Percentiles rank a stretch among this genome's conserved stretches.
These are phyloP conservation scores for Bauhinia variegata DNA, from an alignment of 306 rosid species.

Conservation along the genomic window DNA sequence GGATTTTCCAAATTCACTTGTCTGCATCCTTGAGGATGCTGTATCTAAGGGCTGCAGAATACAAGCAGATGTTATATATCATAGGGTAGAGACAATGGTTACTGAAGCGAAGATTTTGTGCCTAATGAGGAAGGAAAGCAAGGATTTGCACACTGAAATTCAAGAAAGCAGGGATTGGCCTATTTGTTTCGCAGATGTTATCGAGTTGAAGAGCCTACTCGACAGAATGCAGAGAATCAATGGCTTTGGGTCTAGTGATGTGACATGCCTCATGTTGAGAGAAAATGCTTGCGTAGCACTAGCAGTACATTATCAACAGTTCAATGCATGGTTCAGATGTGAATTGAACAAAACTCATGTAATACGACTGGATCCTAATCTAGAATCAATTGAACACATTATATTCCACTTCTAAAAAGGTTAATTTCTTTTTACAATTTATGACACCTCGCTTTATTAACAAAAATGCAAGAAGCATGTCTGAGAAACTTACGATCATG, in stretches of 20 bases:
- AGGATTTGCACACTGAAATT: background rate
- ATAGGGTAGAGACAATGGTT: background rate
- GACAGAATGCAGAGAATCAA: background rate
- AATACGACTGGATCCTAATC: no score
- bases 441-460: background rate
- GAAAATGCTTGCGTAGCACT: no score
- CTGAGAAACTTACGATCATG: conserved; percentile 4
- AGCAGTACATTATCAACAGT: no score
- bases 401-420: background rate
- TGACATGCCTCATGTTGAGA: no score
- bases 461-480: conserved; percentile 3
- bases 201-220: conserved; percentile 1
- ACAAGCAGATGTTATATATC: conserved; percentile 37
- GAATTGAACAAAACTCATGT: no score
- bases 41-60: conserved; percentile 84
- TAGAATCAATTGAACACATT: no score
- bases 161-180: background rate
- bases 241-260: no score
- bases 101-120: conserved; percentile 1
- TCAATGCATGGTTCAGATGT: no score
- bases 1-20: conserved; percentile 94
- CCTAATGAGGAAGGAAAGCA: conserved; percentile 11
- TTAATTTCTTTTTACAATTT: conserved; percentile 2
- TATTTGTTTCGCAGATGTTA: conserved; percentile 9
- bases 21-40: conserved; percentile 91